Evolutionary conservation across 2,329 filamentous ascomycete species (phyloP).

Genomic region (Apiospora koreana): DNA sequence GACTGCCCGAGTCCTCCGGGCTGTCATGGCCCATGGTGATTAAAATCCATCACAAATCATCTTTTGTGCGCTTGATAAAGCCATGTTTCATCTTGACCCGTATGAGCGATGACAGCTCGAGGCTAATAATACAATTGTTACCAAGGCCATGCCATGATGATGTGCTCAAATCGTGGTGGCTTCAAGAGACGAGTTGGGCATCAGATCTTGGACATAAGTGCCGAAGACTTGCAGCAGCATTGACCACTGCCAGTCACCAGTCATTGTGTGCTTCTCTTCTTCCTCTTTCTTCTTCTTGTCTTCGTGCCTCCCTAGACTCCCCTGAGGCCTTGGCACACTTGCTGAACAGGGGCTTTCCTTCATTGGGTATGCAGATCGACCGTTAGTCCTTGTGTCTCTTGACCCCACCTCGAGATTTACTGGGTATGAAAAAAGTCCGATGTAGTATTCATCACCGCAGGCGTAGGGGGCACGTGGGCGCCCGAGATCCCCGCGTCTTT

Average conservation of each 20-base stretch:
- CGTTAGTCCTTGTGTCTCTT: not conserved
- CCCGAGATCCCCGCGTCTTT: constrained; percentile 5
- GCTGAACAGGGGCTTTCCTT: not conserved
- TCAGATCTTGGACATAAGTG: not conserved
- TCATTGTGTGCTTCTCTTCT: not conserved
- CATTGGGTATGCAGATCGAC: not conserved
- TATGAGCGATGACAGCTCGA: not conserved
- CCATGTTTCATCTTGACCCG: not conserved
- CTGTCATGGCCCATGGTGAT: not conserved
- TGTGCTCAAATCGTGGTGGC: not conserved
- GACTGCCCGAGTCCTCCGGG: constrained; percentile 10
- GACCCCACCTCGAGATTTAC: not conserved
- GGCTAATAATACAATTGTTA: not conserved
- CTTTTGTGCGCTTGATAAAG: not conserved
- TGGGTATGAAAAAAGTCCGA: constrained; percentile 7
- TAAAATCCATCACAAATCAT: constrained; percentile 7
- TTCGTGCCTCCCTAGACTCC: not conserved
- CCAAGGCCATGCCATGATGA: not conserved
- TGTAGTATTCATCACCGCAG: constrained; percentile 5
- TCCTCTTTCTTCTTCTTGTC: not conserved
- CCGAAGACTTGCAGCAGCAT: not conserved
- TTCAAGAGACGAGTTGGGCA: not conserved
- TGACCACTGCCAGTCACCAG: not conserved
- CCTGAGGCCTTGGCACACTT: not conserved
- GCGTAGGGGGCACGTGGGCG: constrained; percentile 8